Conservation (phyloP, 208 protist species). For the Leishmania major region DNA sequence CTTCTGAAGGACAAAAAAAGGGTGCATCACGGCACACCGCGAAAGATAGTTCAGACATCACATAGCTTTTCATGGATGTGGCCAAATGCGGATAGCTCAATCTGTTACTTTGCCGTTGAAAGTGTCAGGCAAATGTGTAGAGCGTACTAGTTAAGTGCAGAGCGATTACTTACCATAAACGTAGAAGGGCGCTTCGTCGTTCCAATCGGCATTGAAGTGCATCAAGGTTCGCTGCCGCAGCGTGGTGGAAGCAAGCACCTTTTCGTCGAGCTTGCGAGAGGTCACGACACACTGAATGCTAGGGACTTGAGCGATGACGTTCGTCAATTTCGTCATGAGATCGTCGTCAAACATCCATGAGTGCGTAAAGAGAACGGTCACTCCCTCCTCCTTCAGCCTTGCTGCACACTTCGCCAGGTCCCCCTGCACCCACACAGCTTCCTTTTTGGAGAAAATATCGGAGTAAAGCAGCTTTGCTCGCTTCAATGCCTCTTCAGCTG, state of each 20-base stretch:
- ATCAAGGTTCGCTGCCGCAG: conserved; percentile 50
- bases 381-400: conserved; percentile 48
- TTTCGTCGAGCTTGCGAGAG: conserved; percentile 70
- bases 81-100: background rate
- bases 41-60: background rate
- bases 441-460: conserved; percentile 55
- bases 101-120: background rate
- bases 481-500: conserved; percentile 46
- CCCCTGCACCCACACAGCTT: conserved; percentile 67
- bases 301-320: conserved; percentile 60
- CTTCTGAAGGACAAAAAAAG: background rate
- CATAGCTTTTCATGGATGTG: background rate
- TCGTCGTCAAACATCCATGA: conserved; percentile 89
- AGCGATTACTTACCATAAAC: conserved; percentile 42
- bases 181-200: conserved; percentile 79
- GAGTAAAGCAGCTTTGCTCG: conserved; percentile 58
- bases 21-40: background rate
- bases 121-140: background rate
- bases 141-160: background rate
- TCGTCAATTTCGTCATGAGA: conserved; percentile 65
- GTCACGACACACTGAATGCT: conserved; percentile 73
- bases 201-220: conserved; percentile 77
- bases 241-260: conserved; percentile 29
- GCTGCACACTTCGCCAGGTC: conserved; percentile 65
- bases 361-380: conserved; percentile 81